These are phyloP conservation scores for Trichoderma breve DNA, from an alignment of 2,329 filamentous ascomycete species.

Conservation along the genomic window DNA sequence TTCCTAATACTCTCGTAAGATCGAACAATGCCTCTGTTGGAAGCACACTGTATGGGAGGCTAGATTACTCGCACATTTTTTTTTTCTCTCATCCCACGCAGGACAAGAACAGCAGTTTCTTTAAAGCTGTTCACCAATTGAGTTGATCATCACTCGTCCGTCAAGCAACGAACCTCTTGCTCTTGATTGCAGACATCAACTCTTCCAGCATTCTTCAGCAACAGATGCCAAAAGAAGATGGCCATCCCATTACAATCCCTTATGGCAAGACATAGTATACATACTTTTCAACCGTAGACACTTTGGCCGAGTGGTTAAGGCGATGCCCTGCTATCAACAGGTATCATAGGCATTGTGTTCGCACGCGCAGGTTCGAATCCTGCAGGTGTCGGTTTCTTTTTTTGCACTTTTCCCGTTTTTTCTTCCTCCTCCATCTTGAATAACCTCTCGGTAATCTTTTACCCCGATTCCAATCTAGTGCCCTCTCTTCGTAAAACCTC, in stretches of 20 bases:
- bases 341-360: slow-evolving; percentile 21
- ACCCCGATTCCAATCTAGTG: neutral
- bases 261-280: neutral
- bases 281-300: neutral
- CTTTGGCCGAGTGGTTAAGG: slow-evolving; percentile 22
- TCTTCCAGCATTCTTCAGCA: neutral
- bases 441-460: neutral
- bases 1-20: neutral
- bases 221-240: neutral
- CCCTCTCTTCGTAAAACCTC: neutral
- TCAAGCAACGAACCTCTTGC: neutral
- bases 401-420: neutral
- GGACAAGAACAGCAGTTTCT: too few species aligned
- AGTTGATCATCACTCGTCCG: neutral
- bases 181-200: neutral
- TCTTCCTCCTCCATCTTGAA: too few species aligned
- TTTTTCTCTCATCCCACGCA: neutral
- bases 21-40: neutral
- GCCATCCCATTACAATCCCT: accelerated
- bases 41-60: neutral
- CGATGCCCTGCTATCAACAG: slow-evolving; percentile 19
- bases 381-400: slow-evolving; percentile 20
- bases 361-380: slow-evolving; percentile 21
- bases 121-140: too few species aligned
- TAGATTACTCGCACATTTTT: neutral